Evolutionary conservation across 768 basidiomycete species (phyloP).

Genomic region (Collybiopsis luxurians): DNA sequence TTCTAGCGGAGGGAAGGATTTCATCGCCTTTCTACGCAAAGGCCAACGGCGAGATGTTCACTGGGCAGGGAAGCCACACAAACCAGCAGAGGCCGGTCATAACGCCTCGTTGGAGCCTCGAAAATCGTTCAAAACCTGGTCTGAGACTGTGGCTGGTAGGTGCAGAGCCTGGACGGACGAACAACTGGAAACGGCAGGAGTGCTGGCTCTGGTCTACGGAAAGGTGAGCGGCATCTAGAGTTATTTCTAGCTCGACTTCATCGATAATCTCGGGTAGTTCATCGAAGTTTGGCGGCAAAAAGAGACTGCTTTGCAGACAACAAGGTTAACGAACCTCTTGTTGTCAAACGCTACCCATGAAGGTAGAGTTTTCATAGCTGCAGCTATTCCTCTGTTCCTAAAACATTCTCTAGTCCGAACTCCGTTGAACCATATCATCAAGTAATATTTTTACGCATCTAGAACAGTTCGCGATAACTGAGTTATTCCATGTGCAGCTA

Average conservation of each 20-base stretch:
- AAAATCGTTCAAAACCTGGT: constrained; percentile 80
- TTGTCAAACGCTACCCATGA: constrained; percentile 84
- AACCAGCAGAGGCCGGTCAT: constrained; percentile 32
- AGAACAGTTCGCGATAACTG: neutral
- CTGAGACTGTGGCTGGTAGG: constrained; percentile 66
- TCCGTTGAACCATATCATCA: constrained; percentile 81
- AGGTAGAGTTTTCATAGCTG: constrained; percentile 38
- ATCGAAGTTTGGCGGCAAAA: constrained; percentile 87
- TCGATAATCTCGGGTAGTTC: constrained; percentile 43
- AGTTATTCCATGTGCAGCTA: constrained; percentile 41
- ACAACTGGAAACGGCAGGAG: constrained; percentile 78
- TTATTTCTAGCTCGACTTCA: neutral
- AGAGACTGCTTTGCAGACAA: constrained; percentile 68
- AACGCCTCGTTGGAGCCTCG: constrained; percentile 61
- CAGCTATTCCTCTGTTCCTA: neutral
- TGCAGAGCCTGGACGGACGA: constrained; percentile 78
- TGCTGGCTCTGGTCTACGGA: constrained; percentile 76
- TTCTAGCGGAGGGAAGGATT: constrained; percentile 70
- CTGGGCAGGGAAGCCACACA: constrained; percentile 78
- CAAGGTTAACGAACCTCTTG: constrained; percentile 69
- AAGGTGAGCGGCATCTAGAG: constrained; percentile 33
- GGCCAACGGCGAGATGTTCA: constrained; percentile 69
- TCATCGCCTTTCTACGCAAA: constrained; percentile 77
- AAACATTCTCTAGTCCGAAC: constrained; percentile 52
- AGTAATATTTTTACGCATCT: constrained; percentile 32